phyloP scores from a whole-genome alignment of 2,329 filamentous ascomycete species.

The Venturia effusa region DNA sequence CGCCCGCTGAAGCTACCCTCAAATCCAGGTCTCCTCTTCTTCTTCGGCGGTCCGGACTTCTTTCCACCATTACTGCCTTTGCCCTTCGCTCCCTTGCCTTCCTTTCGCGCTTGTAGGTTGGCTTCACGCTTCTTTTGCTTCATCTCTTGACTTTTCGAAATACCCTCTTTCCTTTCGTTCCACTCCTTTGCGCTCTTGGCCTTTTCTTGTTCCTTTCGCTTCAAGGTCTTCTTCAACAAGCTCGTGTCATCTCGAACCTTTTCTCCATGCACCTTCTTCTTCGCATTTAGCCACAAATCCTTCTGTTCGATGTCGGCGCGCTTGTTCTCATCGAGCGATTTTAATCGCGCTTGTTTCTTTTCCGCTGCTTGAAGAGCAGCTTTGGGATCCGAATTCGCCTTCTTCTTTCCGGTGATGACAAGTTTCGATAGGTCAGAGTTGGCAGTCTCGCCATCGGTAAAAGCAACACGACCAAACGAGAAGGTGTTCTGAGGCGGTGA shows the following conservation, averaged over 20 bases:
- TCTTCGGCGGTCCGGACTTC: constrained; percentile 41
- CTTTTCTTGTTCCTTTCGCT: constrained; percentile 83
- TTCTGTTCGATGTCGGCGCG: constrained; percentile 83
- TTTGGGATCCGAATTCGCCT: constrained; percentile 74
- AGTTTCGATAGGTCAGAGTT: constrained; percentile 56
- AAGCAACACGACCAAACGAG: constrained; percentile 84
- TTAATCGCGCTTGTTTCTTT: constrained; percentile 72
- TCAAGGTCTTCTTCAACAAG: constrained; percentile 79
- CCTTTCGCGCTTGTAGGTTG: constrained; percentile 59
- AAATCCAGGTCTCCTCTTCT: constrained; percentile 43
- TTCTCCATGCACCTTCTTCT: constrained; percentile 80
- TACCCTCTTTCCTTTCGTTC: constrained; percentile 35
- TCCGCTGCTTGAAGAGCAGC: constrained; percentile 78
- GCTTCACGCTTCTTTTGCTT: constrained; percentile 40
- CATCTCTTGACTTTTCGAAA: constrained; percentile 36
- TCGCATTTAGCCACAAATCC: constrained; percentile 85
- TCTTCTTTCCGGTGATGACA: constrained; percentile 55
- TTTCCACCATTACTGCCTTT: constrained; percentile 35
- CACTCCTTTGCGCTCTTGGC: constrained; percentile 88
- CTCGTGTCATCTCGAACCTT: constrained; percentile 78
- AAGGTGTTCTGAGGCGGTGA: constrained; percentile 42
- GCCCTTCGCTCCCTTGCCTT: constrained; percentile 66
- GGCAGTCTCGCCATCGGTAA: constrained; percentile 71
- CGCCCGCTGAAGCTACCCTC: constrained; percentile 53
- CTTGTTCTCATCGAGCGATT: constrained; percentile 66